These are phyloP conservation scores for Crithidia brevicula DNA, from an alignment of 208 protist genomes.

Conservation along the genomic window DNA sequence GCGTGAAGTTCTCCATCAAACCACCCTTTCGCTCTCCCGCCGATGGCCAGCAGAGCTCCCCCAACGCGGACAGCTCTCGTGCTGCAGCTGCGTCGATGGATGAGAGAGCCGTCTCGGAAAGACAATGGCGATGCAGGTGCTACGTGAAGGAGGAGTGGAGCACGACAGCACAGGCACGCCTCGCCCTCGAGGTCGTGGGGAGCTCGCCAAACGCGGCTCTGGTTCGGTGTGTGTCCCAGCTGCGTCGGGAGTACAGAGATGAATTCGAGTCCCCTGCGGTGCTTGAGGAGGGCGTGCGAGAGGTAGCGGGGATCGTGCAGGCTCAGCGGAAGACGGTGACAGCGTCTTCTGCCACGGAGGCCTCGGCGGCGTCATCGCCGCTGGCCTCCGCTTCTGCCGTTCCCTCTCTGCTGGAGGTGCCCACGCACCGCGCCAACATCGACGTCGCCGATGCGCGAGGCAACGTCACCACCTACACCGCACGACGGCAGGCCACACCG, in stretches of 20 bases:
- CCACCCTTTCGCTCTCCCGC: slow-evolving; percentile 33
- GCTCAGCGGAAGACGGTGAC: slow-evolving; percentile 32
- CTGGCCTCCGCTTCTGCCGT: neutral
- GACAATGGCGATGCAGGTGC: slow-evolving; percentile 72
- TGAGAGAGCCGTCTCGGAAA: neutral
- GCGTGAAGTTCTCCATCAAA: slow-evolving; percentile 85
- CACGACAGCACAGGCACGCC: slow-evolving; percentile 44
- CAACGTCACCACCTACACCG: slow-evolving; percentile 25
- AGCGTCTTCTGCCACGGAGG: slow-evolving; percentile 16
- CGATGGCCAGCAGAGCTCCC: neutral
- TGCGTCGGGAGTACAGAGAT: slow-evolving; percentile 53
- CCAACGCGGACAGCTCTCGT: neutral
- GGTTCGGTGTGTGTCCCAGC: slow-evolving; percentile 53
- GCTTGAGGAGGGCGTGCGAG: slow-evolving; percentile 65
- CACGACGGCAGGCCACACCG: slow-evolving; percentile 56
- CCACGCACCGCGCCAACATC: slow-evolving; percentile 24
- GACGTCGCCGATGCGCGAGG: slow-evolving; percentile 21
- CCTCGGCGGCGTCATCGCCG: neutral
- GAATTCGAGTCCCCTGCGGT: slow-evolving; percentile 66
- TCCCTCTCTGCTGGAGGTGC: slow-evolving; percentile 11
- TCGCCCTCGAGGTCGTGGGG: slow-evolving; percentile 49
- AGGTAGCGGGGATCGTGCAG: slow-evolving; percentile 57
- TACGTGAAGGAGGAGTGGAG: slow-evolving; percentile 90
- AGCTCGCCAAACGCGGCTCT: slow-evolving; percentile 68
- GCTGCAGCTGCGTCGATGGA: neutral